phyloP scores from a whole-genome alignment of 495 filamentous ascomycete species.

The Penicillium diatomitis region DNA sequence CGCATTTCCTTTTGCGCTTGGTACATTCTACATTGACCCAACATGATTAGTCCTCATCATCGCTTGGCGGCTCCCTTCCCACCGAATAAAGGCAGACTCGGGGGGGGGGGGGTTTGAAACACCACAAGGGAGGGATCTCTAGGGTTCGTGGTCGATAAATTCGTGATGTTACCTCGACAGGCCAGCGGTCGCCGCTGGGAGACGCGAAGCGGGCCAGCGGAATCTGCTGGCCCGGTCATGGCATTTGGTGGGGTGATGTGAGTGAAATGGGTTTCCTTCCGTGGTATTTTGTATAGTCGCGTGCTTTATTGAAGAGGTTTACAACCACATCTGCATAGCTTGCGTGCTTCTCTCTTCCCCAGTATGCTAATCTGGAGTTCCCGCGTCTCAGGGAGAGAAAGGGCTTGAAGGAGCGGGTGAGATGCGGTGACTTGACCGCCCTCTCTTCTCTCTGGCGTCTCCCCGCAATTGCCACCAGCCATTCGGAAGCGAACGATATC shows the following conservation, averaged over 20 bases:
- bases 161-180: conserved; percentile 17
- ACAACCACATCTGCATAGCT: no score
- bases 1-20: conserved; percentile 24
- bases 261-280: conserved; percentile 1
- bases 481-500: no score
- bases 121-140: not conserved
- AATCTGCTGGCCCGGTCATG: conserved; percentile 7
- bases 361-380: no score
- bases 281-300: not conserved
- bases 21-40: conserved; percentile 19
- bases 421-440: no score
- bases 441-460: no score
- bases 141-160: not conserved
- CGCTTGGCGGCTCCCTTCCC: no score
- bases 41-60: not conserved
- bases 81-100: no score
- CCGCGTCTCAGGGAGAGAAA: no score
- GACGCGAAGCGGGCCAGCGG: conserved; percentile 10
- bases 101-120: not conserved
- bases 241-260: not conserved
- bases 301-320: not conserved
- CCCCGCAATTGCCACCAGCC: no score
- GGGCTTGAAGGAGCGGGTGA: no score
- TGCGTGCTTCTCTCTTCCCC: no score
- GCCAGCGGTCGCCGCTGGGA: conserved; percentile 26